These are phyloP conservation scores for Myxozyma neglecta DNA, from an alignment of 805 yeast species.

Conservation along the genomic window DNA sequence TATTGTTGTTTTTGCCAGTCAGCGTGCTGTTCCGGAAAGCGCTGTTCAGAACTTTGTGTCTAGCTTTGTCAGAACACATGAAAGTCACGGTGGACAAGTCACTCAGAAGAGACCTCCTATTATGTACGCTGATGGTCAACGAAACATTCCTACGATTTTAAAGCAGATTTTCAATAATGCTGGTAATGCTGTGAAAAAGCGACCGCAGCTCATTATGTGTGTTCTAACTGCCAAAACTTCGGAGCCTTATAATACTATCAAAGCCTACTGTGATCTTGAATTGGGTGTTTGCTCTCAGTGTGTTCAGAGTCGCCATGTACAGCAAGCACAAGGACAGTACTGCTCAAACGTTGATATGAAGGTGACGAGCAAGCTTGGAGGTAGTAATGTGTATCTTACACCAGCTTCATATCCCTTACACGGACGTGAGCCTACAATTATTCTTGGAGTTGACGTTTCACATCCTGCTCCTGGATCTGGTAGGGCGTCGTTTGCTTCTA, in stretches of 20 bases:
- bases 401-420: conserved; percentile 28
- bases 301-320: conserved; percentile 37
- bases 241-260: conserved; percentile 36
- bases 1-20: conserved; percentile 24
- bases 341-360: conserved; percentile 41
- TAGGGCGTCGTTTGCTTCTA: conserved; percentile 20
- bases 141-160: conserved; percentile 6
- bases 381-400: conserved; percentile 36
- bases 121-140: conserved; percentile 14
- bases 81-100: conserved; percentile 18
- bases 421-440: conserved; percentile 35
- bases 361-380: conserved; percentile 40
- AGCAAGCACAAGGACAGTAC: conserved; percentile 37
- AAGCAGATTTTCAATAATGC: conserved; percentile 12
- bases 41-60: conserved; percentile 21
- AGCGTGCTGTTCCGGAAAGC: conserved; percentile 5
- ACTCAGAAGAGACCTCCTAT: conserved; percentile 17
- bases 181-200: conserved; percentile 29
- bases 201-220: conserved; percentile 35
- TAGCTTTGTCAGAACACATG: conserved; percentile 10
- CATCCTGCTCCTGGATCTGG: conserved; percentile 35
- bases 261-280: conserved; percentile 37
- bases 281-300: conserved; percentile 40
- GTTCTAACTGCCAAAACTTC: conserved; percentile 35
- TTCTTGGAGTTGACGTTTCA: conserved; percentile 39